Base-by-base conservation (phyloP, 768 basidiomycete species). In the Chalciporus pseudorubinellus region DNA sequence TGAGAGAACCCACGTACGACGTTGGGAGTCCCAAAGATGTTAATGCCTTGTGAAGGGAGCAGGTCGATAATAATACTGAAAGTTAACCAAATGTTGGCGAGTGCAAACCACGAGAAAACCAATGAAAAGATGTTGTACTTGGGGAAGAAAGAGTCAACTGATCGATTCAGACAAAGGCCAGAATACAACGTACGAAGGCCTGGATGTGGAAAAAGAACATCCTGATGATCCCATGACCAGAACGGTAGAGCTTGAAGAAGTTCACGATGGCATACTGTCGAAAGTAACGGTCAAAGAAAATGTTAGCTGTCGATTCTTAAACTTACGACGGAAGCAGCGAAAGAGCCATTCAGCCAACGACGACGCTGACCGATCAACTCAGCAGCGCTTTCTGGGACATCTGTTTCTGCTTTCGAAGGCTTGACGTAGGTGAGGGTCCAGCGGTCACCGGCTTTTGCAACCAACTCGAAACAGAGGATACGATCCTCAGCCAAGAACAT, bases 161-260 rank as follows among this genome's bases (percentile, higher is more conserved):
- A 48, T 22, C 18, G 7, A 36, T 8, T 6, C n/a, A 36, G 9
- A 36, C 34, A 14, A 21, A 36, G 33, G 10, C 22, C 6, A 38
- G 45, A 39, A 62, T 29, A 20, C 20, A 24, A 77, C 87, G 55
- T 66, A 92, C 92, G 48, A 98, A 52, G 38, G 85, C 94, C 71
- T 98, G 95, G 42, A 99, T 63, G 64, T 98, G 95, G 69, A 99
- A 84, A 77, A 98, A 93, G 76, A 98, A 87, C 89, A 98, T 92
- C 64, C 95, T 85, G 56, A 95, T 79, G 47, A 91, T 79, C 22
- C 89, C 89, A 62, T 98, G 95, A 12, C 85, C 81, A 24, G 90
- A 92, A 59, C 78, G 80, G 72, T 97, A 98, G 46, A 95, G 78
- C 56, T 81, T 78, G 77, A 88, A 91, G 75, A 95, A 98, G 72